These are phyloP conservation scores for Capsicum pubescens DNA, from an alignment of 257 asterid species.

Conservation along the genomic window DNA sequence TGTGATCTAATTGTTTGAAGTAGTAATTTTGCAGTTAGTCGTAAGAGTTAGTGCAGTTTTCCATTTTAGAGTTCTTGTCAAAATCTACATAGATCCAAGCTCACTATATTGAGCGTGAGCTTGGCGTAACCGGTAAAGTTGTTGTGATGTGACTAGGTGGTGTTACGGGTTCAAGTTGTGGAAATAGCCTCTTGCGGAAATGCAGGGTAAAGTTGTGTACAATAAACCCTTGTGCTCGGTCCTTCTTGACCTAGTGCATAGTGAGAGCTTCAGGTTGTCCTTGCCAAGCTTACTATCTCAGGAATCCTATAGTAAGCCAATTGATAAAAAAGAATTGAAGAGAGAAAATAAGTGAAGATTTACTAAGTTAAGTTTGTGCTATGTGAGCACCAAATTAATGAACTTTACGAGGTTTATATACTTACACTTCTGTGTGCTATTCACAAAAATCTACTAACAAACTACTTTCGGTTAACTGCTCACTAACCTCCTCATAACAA, in stretches of 20 bases:
- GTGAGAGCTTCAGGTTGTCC: too few relatives aligned
- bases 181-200: too few relatives aligned
- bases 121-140: too few relatives aligned
- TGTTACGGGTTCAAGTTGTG: too few relatives aligned
- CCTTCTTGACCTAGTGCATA: too few relatives aligned
- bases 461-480: neutral
- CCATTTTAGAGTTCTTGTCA: conserved; percentile 21
- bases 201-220: too few relatives aligned
- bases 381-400: neutral
- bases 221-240: too few relatives aligned
- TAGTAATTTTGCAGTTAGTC: neutral
- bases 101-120: neutral
- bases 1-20: neutral
- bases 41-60: neutral
- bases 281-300: neutral
- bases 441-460: neutral
- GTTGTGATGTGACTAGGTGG: too few relatives aligned
- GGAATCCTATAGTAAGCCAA: neutral
- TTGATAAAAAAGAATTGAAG: too few relatives aligned
- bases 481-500: neutral
- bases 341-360: neutral
- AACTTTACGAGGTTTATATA: neutral
- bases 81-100: neutral
- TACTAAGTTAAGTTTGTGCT: neutral
- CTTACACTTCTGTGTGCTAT: neutral